These are phyloP conservation scores for Trametes hirsuta DNA, from an alignment of 1,284 basidiomycete species.

Conservation along the genomic window DNA sequence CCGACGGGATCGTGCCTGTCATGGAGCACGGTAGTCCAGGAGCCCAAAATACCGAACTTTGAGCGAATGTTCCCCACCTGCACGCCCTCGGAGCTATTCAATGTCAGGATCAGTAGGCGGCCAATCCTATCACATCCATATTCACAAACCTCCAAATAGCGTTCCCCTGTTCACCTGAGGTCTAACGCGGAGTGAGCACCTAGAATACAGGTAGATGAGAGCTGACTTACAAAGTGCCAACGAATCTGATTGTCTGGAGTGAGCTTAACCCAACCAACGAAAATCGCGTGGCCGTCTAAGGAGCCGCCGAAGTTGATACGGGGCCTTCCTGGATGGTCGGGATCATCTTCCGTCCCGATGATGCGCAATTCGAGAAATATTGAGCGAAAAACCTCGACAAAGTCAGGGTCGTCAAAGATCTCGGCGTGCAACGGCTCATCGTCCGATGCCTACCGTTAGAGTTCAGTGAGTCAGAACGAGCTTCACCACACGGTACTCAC, in stretches of 20 bases:
- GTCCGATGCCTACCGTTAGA: slow-evolving; percentile 28
- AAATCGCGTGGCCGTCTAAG: slow-evolving; percentile 45
- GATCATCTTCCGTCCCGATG: slow-evolving; percentile 44
- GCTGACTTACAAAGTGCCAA: slow-evolving; percentile 62
- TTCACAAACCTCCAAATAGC: slow-evolving; percentile 62
- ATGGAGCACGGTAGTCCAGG: slow-evolving; percentile 73
- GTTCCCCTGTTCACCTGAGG: slow-evolving; percentile 58
- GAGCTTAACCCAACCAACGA: slow-evolving; percentile 60
- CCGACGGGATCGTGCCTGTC: slow-evolving; percentile 47
- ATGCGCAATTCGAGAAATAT: slow-evolving; percentile 52
- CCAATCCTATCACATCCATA: not conserved
- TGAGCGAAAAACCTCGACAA: slow-evolving; percentile 55
- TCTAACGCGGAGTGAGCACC: slow-evolving; percentile 36
- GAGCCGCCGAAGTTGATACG: slow-evolving; percentile 58
- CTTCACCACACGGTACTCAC: slow-evolving; percentile 34
- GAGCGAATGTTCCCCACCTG: slow-evolving; percentile 66
- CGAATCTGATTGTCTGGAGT: slow-evolving; percentile 58
- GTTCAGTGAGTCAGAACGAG: not conserved
- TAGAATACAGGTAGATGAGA: too few species aligned
- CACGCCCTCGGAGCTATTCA: slow-evolving; percentile 59
- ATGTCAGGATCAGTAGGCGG: not conserved
- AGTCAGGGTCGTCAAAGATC: slow-evolving; percentile 52
- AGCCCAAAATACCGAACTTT: slow-evolving; percentile 59
- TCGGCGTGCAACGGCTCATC: slow-evolving; percentile 42
- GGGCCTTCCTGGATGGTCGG: slow-evolving; percentile 52